Base-by-base conservation (phyloP, 108 stramenopile species). In the Nannochloropsis gaditana region DNA sequence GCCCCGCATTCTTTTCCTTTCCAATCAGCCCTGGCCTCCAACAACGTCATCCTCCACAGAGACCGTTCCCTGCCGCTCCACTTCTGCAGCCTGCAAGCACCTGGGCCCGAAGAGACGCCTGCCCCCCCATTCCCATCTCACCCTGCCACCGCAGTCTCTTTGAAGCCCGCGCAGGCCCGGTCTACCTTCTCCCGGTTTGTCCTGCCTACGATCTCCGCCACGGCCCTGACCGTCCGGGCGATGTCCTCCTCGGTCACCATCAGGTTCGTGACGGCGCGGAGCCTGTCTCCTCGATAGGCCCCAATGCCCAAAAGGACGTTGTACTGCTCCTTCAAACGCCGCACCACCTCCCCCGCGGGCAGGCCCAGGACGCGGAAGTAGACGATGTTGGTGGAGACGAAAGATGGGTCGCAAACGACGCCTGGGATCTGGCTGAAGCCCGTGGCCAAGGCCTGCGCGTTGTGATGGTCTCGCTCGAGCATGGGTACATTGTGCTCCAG, bases 211-310 rank as follows among this genome's bases (percentile, higher is more conserved):
- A 87, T 79, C 41, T 9, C 83, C 44, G 79, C 21, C 83, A 44
- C 17, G 2, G 88, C 84, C 21, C 41, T 79, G 11, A 85, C 43
- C 81, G 85, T 85, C 41, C 82, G 42, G 15, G 85, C 79, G 10
- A 88, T 84, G 42, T 82, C 84, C 3, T 47, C 73, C 45, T 42
- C 80, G n/a, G 80, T 42, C 11, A 88, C 88, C 31, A 82, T 82
- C 47, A 88, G 21, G 43, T 88, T 81, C 31, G 88, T 88, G 85
- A 88, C 85, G 44, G 88, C 88, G 10, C 88, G 44, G 21, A 88
- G 42, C 41, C 81, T 88, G n/a, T 47, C 83, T 42, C 84, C 85
- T 50, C 73, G n/a, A 43, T 88, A 85, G 21, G 45, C 82, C 80
- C 45, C 79, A 73, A 73, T 73, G 5, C 84, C 83, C 84, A 88